Conservation (phyloP, 345 rosid species). For the Lepidium aucheri region DNA sequence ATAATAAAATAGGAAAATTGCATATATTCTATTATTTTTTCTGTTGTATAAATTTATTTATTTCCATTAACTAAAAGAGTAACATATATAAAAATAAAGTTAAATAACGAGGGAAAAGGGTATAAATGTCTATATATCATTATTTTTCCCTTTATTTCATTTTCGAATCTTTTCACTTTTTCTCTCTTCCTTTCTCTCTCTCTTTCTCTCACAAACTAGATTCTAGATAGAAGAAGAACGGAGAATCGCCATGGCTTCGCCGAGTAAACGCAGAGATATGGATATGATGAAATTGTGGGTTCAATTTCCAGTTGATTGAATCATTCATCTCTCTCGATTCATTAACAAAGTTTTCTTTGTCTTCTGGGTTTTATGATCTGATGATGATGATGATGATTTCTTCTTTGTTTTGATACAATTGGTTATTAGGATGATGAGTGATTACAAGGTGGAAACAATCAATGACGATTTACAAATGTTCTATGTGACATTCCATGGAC, state of each 20-base stretch:
- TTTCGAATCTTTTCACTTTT: conserved; percentile 12
- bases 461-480: conserved; percentile 59
- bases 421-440: conserved; percentile 58
- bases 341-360: neutral
- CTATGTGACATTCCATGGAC: conserved; percentile 62
- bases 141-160: neutral
- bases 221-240: neutral
- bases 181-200: neutral
- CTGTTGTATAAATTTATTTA: too few species aligned
- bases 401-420: neutral
- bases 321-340: neutral
- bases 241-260: conserved; percentile 49
- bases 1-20: too few species aligned
- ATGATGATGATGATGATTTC: conserved; percentile 1
- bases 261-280: conserved; percentile 74
- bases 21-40: too few species aligned
- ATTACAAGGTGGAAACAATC: conserved; percentile 62
- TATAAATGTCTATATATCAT: neutral
- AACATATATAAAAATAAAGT: too few species aligned
- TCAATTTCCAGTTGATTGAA: neutral
- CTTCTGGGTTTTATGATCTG: neutral
- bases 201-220: neutral
- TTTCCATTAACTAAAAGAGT: too few species aligned
- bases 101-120: neutral
- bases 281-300: conserved; percentile 68